Base-by-base conservation (phyloP, 2,329 filamentous ascomycete species). In the Trichoderma citrinoviride region DNA sequence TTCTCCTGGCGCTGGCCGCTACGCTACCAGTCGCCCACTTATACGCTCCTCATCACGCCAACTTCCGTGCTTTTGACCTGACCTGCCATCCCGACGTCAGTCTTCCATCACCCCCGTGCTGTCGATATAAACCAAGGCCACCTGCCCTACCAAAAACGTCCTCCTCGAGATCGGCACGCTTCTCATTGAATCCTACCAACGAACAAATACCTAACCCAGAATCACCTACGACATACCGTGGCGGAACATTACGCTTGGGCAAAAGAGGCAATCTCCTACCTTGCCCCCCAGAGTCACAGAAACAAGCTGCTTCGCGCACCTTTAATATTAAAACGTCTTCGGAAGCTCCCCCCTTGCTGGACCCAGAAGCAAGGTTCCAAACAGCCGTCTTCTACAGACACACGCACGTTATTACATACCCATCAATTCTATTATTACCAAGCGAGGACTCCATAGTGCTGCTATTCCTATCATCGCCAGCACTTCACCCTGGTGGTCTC, bases 241-340 rank as follows among this genome's bases (percentile, higher is more conserved):
- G 43, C 52, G 50, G 41, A 55, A 55, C 61, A 33, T 64, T 64
- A 64, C 61, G 61, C 61, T 56, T 52, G 61, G 52, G 61, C 61
- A 33, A 56, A 47, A 40, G 25, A 55, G 54, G 61, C 61, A 64
- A 64, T 64, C 52, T 64, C 43, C 41, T 44, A 17, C 29, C 19
- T 25, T 63, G 60, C 60, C 60, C 27, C 33, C 43, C 46, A 53
- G 60, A 63, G 55, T 55, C 49, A 61, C 40, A 61, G 47, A 52
- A 50, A 37, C 10, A 37, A 40, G 40, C 60, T 54, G 15, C 60
- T 46, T 63, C 47, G 57, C 52, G 57, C 47, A 61, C 52, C 61
- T 56, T 64, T 64, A 64, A 64, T 64, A 64, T 64, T 52, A 37
- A 37, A 37, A 37, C 52, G 27, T 56, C 50, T 43, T 56, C 29